Conservation (phyloP, 768 basidiomycete genomes). For the Hygrophoropsis aurantiaca region DNA sequence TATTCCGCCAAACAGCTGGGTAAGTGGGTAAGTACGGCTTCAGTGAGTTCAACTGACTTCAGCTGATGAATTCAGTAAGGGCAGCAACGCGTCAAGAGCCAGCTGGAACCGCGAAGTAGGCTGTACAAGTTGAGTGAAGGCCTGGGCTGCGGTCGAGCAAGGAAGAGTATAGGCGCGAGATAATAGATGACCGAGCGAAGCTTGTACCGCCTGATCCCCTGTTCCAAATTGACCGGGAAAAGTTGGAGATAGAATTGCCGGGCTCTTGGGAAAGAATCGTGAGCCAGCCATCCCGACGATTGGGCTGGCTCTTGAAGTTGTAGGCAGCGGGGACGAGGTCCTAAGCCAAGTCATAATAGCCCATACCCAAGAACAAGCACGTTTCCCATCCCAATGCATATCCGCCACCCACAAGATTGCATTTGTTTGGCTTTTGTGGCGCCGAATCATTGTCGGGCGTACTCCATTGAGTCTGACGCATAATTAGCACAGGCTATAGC, state of each 20-base stretch:
- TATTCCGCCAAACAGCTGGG: constrained; percentile 11
- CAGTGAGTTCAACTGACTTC: constrained; percentile 46
- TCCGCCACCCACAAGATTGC: constrained; percentile 11
- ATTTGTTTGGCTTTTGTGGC: constrained; percentile 24
- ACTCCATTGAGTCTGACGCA: too few relatives aligned
- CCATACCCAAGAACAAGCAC: constrained; percentile 19
- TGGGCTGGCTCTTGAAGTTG: constrained; percentile 30
- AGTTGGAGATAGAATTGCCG: constrained; percentile 32
- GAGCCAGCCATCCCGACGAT: constrained; percentile 27
- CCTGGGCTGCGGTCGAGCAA: constrained; percentile 75
- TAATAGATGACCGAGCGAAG: constrained; percentile 69
- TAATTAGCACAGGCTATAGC: neutral
- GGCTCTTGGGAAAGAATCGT: constrained; percentile 30
- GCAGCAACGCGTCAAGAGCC: constrained; percentile 79
- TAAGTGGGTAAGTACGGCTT: constrained; percentile 8
- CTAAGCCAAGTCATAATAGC: constrained; percentile 25
- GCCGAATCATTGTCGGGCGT: neutral
- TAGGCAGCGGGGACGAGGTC: constrained; percentile 30
- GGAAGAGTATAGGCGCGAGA: constrained; percentile 65
- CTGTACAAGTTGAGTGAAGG: constrained; percentile 74
- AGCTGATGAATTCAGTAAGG: constrained; percentile 56
- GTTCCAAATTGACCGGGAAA: constrained; percentile 29
- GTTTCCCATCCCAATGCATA: constrained; percentile 1
- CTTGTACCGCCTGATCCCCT: constrained; percentile 50
- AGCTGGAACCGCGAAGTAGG: constrained; percentile 78